A percentile compares a stretch with the other conserved stretches of the same genome.
Evolutionary conservation across 371 early-diverging fungal genomes (phyloP).

Genomic region (Syncephalastrum sp.): DNA sequence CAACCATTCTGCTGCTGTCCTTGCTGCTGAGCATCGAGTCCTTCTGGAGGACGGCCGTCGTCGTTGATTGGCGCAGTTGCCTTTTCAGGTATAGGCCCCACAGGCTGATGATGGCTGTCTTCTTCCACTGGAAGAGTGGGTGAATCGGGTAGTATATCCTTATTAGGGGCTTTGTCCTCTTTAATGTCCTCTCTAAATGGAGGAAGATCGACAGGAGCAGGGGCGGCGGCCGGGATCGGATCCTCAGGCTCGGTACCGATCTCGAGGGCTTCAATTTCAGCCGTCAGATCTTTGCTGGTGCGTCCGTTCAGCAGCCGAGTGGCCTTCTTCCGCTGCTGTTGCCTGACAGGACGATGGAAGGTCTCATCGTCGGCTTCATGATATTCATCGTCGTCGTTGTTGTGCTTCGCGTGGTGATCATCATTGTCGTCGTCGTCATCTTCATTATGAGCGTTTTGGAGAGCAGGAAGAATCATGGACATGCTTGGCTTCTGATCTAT

Average conservation of each 20-base stretch:
- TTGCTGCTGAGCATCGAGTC: too few species aligned
- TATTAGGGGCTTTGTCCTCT: neutral
- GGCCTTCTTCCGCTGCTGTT: neutral
- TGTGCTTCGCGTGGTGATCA: neutral
- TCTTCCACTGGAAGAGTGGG: neutral
- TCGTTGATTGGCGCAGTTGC: too few species aligned
- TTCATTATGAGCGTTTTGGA: neutral
- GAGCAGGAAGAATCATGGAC: constrained; percentile 6
- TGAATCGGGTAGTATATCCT: neutral
- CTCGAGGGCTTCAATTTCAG: constrained; percentile 13
- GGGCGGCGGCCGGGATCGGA: neutral
- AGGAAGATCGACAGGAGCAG: constrained; percentile 7
- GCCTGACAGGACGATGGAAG: neutral
- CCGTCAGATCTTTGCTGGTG: constrained; percentile 2
- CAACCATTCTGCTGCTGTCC: too few species aligned
- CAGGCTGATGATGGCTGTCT: neutral
- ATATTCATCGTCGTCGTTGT: neutral
- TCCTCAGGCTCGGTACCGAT: constrained; percentile 2
- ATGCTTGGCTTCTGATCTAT: neutral
- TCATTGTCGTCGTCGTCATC: constrained; percentile 2
- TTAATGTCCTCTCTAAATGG: too few species aligned
- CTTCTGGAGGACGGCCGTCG: too few species aligned
- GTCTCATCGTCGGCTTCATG: constrained; percentile 2
- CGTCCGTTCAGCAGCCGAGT: neutral
- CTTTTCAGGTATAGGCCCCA: too few species aligned